These are phyloP conservation scores for Lactarius akahatsu DNA, from an alignment of 768 basidiomycete genomes.

Conservation along the genomic window DNA sequence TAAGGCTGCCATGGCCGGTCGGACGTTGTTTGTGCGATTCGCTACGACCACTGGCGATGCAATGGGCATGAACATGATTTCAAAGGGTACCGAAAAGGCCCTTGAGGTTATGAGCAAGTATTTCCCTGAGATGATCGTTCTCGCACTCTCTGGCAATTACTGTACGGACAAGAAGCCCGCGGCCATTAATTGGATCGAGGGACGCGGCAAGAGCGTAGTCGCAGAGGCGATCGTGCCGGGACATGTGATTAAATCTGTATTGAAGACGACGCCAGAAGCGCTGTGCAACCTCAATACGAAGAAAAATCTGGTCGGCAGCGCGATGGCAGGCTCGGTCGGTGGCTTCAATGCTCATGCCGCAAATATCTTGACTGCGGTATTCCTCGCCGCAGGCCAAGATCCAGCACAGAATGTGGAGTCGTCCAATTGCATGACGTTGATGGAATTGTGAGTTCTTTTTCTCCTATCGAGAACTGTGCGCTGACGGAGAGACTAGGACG, in stretches of 20 bases:
- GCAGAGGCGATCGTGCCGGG: conserved; percentile 94
- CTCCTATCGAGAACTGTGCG: conserved; percentile 12
- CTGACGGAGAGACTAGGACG: conserved; percentile 47
- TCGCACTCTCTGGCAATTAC: conserved; percentile 95
- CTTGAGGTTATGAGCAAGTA: conserved; percentile 71
- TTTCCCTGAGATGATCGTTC: conserved; percentile 89
- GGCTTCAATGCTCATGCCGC: conserved; percentile 99
- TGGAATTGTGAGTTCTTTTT: conserved; percentile 82
- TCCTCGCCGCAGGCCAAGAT: conserved; percentile 96
- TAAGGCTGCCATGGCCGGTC: conserved; percentile 89
- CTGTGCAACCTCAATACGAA: conserved; percentile 90
- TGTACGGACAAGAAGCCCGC: conserved; percentile 99
- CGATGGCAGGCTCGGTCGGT: conserved; percentile 97
- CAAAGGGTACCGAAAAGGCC: conserved; percentile 95
- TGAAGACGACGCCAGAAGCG: conserved; percentile 93
- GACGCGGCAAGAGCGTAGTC: conserved; percentile 95
- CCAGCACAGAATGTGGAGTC: conserved; percentile 99
- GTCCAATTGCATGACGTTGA: conserved; percentile 96
- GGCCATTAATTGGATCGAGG: conserved; percentile 99
- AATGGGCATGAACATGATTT: conserved; percentile 99
- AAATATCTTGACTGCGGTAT: conserved; percentile 95
- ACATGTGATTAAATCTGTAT: conserved; percentile 78
- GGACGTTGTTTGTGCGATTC: conserved; percentile 91
- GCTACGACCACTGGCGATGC: conserved; percentile 95
- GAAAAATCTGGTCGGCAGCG: conserved; percentile 97